These are phyloP conservation scores for Rhynchosporium agropyri DNA, from an alignment of 2,329 filamentous ascomycete genomes.

Conservation along the genomic window DNA sequence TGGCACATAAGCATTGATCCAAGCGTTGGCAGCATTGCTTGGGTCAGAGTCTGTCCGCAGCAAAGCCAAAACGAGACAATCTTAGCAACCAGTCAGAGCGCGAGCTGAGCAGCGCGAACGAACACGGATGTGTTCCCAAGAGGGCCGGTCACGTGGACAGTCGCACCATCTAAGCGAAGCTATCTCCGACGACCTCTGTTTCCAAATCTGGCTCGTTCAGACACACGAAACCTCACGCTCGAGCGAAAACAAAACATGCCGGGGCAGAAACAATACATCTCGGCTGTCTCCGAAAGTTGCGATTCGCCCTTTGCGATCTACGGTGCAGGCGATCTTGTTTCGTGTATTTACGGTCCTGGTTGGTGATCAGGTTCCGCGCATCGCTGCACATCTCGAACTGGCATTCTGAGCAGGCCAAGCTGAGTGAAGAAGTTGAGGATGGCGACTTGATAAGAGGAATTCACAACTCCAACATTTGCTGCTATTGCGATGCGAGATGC, in stretches of 20 bases:
- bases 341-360: constrained; percentile 1
- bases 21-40: constrained; percentile 8
- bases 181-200: constrained; percentile 6
- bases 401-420: background rate
- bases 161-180: constrained; percentile 3
- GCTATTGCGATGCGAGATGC: constrained; percentile 1
- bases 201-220: background rate
- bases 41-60: background rate
- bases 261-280: constrained; percentile 8
- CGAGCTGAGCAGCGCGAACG: background rate
- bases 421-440: background rate
- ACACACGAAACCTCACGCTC: constrained; percentile 20
- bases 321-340: constrained; percentile 14
- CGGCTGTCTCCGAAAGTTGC: background rate
- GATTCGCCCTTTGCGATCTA: constrained; percentile 13
- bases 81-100: background rate
- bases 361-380: constrained; percentile 15
- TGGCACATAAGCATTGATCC: constrained; percentile 11
- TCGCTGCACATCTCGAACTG: constrained; percentile 3
- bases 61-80: constrained; percentile 7
- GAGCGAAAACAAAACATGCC: constrained; percentile 14
- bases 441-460: constrained; percentile 2
- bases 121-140: background rate
- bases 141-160: background rate
- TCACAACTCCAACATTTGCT: background rate